Evolutionary conservation across 148 eudicot genomes (phyloP), one percentile per base, ranked within the genome.

Genomic region (Nepenthes mirabilis): DNA sequence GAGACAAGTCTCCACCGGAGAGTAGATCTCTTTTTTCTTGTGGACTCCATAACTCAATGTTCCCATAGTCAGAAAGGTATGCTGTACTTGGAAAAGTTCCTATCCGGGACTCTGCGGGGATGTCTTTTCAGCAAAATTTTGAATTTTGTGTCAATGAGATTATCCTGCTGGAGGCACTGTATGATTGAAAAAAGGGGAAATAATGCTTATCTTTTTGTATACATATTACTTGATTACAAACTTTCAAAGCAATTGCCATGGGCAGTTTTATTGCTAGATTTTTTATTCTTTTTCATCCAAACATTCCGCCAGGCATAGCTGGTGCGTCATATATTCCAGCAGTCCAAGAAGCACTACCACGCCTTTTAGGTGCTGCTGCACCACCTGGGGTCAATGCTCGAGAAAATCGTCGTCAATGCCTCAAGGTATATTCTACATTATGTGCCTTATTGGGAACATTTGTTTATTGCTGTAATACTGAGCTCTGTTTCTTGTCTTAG

Each of bases 11-110:
- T 82, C 53, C 96, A 84, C 68, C 94, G 91, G 43, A 83, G 75
- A 86, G 90, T 93, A 70, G 98, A 93, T 77, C 75, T 93, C 11
- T 86, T 93, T 69, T 93, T 93, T 68, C 79, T 93, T 50, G 95
- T 93, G 75, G 98, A 93, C 65, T 93, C 98, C 43, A 88, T 93
- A 51, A 93, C 98, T 23, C 98, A 93, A 67, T 82, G 95, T 61
- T 93, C 98, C 43, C 98, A 88, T 69, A 72, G 77, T 69, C 94
- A 88, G 58, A 93, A 82, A 83, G 96, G 98, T 85, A 5, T 5
- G 52, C 61, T 49, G 52, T 49, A 49, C 6, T 49, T 49, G 52
- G 52, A 49, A 49, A 49, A 49, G 12, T 49, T n/a, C 6, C 48
- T 11, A 5, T 45, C 48, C 11, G 11, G 6, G 6, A 5, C 11